Percentiles rank a stretch among this genome's conserved stretches.
phyloP scores from a whole-genome alignment of 2,329 filamentous ascomycete genomes.

The Claviceps sp. region DNA sequence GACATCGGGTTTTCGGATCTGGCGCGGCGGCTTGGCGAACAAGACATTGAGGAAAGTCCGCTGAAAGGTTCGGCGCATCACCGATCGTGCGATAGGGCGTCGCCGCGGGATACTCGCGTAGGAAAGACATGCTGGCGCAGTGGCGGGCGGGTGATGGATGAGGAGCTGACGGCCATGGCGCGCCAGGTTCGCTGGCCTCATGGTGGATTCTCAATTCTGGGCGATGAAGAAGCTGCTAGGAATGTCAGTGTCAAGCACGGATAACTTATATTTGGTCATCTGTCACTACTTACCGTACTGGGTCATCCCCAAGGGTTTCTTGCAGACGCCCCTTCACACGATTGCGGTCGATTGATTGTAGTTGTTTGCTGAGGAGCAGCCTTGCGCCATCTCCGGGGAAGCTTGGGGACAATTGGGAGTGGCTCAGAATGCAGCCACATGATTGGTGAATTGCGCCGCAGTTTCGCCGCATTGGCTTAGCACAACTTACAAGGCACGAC shows the following conservation, averaged over 20 bases:
- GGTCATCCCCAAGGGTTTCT: background rate
- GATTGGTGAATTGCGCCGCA: background rate
- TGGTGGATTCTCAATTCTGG: constrained; percentile 20
- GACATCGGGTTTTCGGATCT: constrained; percentile 46
- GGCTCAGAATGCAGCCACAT: background rate
- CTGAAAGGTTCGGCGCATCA: constrained; percentile 11
- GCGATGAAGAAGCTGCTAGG: constrained; percentile 6
- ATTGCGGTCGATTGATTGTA: background rate
- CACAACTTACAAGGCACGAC: background rate
- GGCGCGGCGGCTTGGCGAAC: constrained; percentile 44
- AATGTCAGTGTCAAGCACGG: background rate
- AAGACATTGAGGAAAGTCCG: constrained; percentile 46
- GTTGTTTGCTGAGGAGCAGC: background rate
- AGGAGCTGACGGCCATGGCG: constrained; percentile 30
- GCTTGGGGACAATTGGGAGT: background rate
- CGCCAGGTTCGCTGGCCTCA: constrained; percentile 32
- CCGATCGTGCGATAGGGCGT: constrained; percentile 13
- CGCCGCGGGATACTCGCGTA: constrained; percentile 17
- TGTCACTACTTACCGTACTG: background rate
- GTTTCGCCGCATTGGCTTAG: background rate
- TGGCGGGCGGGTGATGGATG: constrained; percentile 18
- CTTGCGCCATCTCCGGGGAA: background rate
- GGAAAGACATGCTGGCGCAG: constrained; percentile 21
- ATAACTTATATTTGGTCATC: background rate
- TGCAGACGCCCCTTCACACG: background rate